phyloP scores from a whole-genome alignment of 2,329 filamentous ascomycete genomes.

The Sclerotinia sclerotiorum region DNA sequence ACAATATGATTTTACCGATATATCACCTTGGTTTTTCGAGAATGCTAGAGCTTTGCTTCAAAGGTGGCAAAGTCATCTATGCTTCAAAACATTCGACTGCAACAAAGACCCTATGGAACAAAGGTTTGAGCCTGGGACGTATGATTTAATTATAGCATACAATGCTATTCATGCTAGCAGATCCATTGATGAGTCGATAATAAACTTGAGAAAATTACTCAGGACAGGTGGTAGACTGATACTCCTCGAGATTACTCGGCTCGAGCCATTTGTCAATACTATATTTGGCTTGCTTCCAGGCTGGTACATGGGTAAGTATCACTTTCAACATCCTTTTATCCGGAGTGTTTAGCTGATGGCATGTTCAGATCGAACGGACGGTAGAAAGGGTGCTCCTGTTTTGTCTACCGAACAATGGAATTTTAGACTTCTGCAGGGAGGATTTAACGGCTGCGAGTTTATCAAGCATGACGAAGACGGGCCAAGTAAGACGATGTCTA shows the following conservation, averaged over 20 bases:
- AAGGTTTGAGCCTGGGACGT: slow-evolving; percentile 40
- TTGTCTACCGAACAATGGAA: neutral
- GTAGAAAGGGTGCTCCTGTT: neutral
- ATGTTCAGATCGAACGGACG: neutral
- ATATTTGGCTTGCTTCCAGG: slow-evolving; percentile 39
- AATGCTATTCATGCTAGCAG: slow-evolving; percentile 34
- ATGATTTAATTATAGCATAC: slow-evolving; percentile 34
- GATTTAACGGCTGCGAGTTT: neutral
- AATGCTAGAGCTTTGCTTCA: neutral
- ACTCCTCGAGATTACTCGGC: slow-evolving; percentile 34
- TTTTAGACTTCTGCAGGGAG: neutral
- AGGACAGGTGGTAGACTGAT: slow-evolving; percentile 38
- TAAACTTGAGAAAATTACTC: slow-evolving; percentile 36
- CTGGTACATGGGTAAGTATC: slow-evolving; percentile 34
- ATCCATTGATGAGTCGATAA: slow-evolving; percentile 33
- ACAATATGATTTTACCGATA: slow-evolving; percentile 16
- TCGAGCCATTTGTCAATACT: slow-evolving; percentile 30
- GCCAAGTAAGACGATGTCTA: neutral
- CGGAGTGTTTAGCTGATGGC: neutral
- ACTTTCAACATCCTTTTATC: neutral
- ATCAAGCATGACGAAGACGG: neutral
- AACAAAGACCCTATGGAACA: slow-evolving; percentile 38
- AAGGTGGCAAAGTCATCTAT: neutral
- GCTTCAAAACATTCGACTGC: slow-evolving; percentile 38
- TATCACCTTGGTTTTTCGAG: slow-evolving; percentile 1